Base-by-base conservation (phyloP, 2,329 filamentous ascomycete genomes). In the Fusarium vanettenii region DNA sequence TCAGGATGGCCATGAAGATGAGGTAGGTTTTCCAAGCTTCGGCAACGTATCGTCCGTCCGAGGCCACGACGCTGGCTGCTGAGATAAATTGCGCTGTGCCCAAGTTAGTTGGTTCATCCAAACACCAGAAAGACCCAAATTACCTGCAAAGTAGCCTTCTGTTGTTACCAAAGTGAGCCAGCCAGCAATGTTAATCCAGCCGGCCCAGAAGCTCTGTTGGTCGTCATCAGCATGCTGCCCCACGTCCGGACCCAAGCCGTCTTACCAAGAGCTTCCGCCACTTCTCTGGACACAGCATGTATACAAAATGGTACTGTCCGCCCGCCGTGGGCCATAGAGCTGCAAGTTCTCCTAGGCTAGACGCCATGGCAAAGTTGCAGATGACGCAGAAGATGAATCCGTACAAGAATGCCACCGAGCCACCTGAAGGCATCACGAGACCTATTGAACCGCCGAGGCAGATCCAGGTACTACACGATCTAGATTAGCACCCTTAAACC, bases 311-410 rank as follows among this genome's bases (percentile, higher is more conserved):
- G 75, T 86, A 87, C 55, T 87, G 85, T 1, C 86, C 85, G 9
- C 85, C 85, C 0, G 85, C 84, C 0, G 85, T 87, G 0, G 85
- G 86, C 84, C 85, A 87, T 50, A 86, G 83, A 3, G 84, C 82
- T 0, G 83, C 81, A 4, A 87, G 74, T 66, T 87, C 85, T 2
- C 83, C 86, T 6, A 87, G 75, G 29, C 84, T 86, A 0, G 84
- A 81, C 0, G 82, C 82, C 1, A 87, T 78, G 8, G 82, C 82
- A 10, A 87, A 79, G 67, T 85, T 86, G 75, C 85, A 86, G 6
- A 86, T 35, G 10, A 86, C 84, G 68, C 84, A 86, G 73, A 87
- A 85, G 59, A 86, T 78, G 69, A 87, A 86, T 4, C 85, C 85
- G 69, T 86, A 87, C 0, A 86, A 60, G 48, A 86, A 83, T 0